Percentiles rank a stretch among this genome's conserved stretches.
Conservation (phyloP, 352 stramenopile species). For the Phytophthora citrophthora region DNA sequence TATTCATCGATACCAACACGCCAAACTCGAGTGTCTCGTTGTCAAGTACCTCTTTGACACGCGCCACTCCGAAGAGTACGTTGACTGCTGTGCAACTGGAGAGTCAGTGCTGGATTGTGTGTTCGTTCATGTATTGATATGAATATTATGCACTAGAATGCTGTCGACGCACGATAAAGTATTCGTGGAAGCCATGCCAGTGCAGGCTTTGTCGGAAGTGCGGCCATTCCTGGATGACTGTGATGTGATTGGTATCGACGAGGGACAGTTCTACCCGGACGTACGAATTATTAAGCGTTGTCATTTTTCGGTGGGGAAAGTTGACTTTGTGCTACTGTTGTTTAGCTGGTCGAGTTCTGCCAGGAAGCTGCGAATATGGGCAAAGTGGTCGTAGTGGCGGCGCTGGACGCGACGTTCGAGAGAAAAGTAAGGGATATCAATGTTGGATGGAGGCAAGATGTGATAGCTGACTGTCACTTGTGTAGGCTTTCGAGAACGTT, state of each 20-base stretch:
- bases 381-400: constrained; percentile 83
- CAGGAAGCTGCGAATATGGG: constrained; percentile 69
- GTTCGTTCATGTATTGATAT: too few species aligned
- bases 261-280: constrained; percentile 88
- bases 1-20: constrained; percentile 81
- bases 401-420: constrained; percentile 80
- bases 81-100: constrained; percentile 3
- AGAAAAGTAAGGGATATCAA: constrained; percentile 47
- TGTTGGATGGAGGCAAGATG: neutral
- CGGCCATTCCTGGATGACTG: constrained; percentile 62
- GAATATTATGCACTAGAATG: constrained; percentile 38
- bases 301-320: constrained; percentile 7
- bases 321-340: constrained; percentile 5
- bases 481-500: constrained; percentile 75
- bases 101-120: neutral
- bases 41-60: constrained; percentile 85
- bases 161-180: constrained; percentile 83
- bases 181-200: constrained; percentile 68
- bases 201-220: constrained; percentile 64
- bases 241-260: constrained; percentile 88
- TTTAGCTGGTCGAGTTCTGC: constrained; percentile 79
- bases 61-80: constrained; percentile 77
- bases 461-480: constrained; percentile 4
- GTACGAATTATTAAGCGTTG: constrained; percentile 29
- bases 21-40: constrained; percentile 79